Base-by-base conservation (phyloP, 805 yeast species). In the Tetrapisispora phaffii region DNA sequence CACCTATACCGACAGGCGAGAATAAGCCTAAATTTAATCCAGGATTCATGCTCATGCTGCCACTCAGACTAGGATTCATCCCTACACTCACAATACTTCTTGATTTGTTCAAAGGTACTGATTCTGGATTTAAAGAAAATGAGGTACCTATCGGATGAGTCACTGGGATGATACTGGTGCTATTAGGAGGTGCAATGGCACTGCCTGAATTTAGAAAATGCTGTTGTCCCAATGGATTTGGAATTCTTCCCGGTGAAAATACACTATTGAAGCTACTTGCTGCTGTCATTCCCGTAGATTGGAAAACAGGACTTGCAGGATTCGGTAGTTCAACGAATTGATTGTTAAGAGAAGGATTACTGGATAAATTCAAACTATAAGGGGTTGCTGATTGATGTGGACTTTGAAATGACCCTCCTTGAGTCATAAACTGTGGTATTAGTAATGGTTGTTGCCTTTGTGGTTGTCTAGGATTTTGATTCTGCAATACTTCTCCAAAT, bases 1-100 rank as follows among this genome's bases (percentile, higher is more conserved):
- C 65, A 41, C 63, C 63, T 20, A 59, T 53, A 15, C 63, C 63
- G 7, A 61, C 63, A 1, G 62, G 57, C 19, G 63, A 60, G 34
- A 56, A 49, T 41, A 50, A 50, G 2, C 55, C 56, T 45, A 47
- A 45, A 42, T 48, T 38, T 26, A 32, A 16, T 16, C 41, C 37
- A 5, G 22, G 16, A 33, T 17, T 34, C 24, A 35, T 21, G 24
- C 20, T 37, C 33, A 37, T 17, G 16, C 24, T 31, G 9, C 37
- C 31, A 32, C 45, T 43, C 20, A 37, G 32, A 37, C 41, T 43
- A 15, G 28, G 41, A 13, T 33, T 24, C 45, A 43, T 43, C 2
- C 45, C 45, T 10, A 45, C 34, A 8, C 42, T 37, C 28, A 37
- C 24, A 15, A 45, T n/a, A 26, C 41, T 41, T 35, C 37, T 45